Conservation (phyloP, 164 flowering plant genomes). For the Santalum album region DNA sequence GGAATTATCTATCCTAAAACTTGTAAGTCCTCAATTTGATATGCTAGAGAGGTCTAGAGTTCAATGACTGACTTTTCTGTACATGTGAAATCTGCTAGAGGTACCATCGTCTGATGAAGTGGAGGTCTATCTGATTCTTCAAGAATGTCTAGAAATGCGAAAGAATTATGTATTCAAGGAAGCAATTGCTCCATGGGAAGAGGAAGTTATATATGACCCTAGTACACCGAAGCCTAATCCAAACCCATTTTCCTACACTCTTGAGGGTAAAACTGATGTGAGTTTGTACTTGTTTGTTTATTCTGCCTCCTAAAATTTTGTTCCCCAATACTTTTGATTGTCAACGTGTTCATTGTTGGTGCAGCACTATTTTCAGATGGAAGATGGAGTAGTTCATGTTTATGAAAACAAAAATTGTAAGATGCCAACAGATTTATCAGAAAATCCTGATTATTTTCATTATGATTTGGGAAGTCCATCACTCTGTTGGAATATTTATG, state of each 20-base stretch:
- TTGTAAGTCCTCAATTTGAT: background rate
- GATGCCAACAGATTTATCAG: slow-evolving; percentile 10
- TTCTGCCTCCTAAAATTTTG: background rate
- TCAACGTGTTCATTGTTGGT: slow-evolving; percentile 3
- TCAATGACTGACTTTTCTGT: background rate
- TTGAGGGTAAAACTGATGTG: slow-evolving; percentile 84
- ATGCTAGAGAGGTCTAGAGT: background rate
- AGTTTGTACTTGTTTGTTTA: slow-evolving; percentile 18
- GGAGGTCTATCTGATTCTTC: slow-evolving; percentile 61
- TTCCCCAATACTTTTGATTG: background rate
- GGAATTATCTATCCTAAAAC: too few relatives aligned
- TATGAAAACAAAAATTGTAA: slow-evolving; percentile 81
- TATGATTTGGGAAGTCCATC: background rate
- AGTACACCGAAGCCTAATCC: slow-evolving; percentile 87
- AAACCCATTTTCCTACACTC: slow-evolving; percentile 58
- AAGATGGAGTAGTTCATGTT: slow-evolving; percentile 91
- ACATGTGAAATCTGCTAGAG: slow-evolving; percentile 35
- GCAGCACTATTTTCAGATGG: slow-evolving; percentile 93
- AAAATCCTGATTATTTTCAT: background rate
- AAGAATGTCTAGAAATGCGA: slow-evolving; percentile 86
- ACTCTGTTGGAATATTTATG: background rate
- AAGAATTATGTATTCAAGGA: slow-evolving; percentile 73
- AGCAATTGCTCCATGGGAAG: slow-evolving; percentile 87
- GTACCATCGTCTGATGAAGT: slow-evolving; percentile 80
- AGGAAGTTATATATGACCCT: slow-evolving; percentile 86